Percentiles rank a stretch among this genome's conserved stretches.
These are phyloP conservation scores for Cyanophora paradoxa DNA, from an alignment of 78 protist species.

Conservation along the genomic window DNA sequence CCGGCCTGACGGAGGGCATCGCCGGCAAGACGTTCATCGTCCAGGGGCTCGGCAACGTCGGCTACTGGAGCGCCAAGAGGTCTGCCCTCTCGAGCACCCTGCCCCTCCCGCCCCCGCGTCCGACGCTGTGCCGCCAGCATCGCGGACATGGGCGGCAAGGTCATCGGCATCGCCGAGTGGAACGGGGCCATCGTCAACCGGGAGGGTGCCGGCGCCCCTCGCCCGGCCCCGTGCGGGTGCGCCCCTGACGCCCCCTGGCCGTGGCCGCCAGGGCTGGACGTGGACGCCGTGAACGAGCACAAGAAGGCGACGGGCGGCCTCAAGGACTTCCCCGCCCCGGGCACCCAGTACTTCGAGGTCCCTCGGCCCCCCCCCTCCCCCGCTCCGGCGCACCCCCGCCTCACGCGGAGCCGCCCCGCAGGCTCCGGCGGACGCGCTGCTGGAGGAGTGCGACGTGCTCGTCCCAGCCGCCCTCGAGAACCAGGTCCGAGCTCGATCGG, in stretches of 20 bases:
- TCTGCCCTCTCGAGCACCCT: too few relatives aligned
- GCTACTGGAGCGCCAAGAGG: conserved; percentile 75
- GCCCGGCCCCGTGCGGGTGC: conserved; percentile 44
- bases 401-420: too few relatives aligned
- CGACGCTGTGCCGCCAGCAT: too few relatives aligned
- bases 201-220: conserved; percentile 59
- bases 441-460: conserved; percentile 74
- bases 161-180: conserved; percentile 72
- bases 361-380: not conserved
- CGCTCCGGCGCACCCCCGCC: too few relatives aligned
- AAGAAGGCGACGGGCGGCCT: conserved; percentile 15
- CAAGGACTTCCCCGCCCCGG: conserved; percentile 27
- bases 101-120: too few relatives aligned
- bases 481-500: too few relatives aligned
- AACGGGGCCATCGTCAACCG: conserved; percentile 64
- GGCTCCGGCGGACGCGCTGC: too few relatives aligned
- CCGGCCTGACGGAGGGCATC: conserved; percentile 15
- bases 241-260: not conserved
- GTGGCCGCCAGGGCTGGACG: conserved; percentile 32
- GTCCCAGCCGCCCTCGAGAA: conserved; percentile 79
- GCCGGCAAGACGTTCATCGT: conserved; percentile 56
- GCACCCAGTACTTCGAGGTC: conserved; percentile 8
- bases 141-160: conserved; percentile 64
- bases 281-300: conserved; percentile 17
- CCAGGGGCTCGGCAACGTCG: conserved; percentile 86